Evolutionary conservation across 768 basidiomycete genomes (phyloP), one percentile per base, ranked within the genome.

Genomic region (Boletus sp.): DNA sequence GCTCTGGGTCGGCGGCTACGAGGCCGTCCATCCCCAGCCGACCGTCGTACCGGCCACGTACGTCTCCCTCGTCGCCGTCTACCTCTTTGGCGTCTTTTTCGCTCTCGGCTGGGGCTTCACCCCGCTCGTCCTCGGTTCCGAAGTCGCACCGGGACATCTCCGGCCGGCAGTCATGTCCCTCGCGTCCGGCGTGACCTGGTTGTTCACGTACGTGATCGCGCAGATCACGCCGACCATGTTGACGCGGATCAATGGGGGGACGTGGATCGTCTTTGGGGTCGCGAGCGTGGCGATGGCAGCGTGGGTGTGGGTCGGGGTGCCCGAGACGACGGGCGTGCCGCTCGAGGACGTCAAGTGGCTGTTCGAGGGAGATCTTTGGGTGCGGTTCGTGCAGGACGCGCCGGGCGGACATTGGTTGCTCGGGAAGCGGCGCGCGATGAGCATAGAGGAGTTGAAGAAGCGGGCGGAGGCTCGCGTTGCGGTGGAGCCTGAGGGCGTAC

Each of bases 161-260:
- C 66, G 76, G 1, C 61, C 68, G 2, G 70, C 67, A 1, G 67
- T 67, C 4, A 67, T 76, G 60, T 48, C 73, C 1, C 54, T 75
- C 28, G 73, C 73, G 30, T 67, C 65, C 20, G 69, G 44, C 6
- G 62, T 37, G 52, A 75, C 72, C 29, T 75, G 75, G 75, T 32
- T 76, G 8, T 70, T 76, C 61, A 67, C 74, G 15, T 75, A 76
- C 45, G 72, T 68, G 55, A 73, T 76, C 20, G 67, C 72, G 9
- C 73, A 77, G 57, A 47, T 71, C 45, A 76, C 75, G 20, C 75
- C 76, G n/a, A 68, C 56, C 45, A 71, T 77, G 71, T 59, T 77
- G 7, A 48, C 58, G 7, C 45, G 20, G 37, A 68, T 72, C 32
- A 54, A 41, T 14, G 70, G 63, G 57, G 69, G 69, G 24, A 75